These are phyloP conservation scores for Ascochyta pisi DNA, from an alignment of 2,329 filamentous ascomycete species.

Conservation along the genomic window DNA sequence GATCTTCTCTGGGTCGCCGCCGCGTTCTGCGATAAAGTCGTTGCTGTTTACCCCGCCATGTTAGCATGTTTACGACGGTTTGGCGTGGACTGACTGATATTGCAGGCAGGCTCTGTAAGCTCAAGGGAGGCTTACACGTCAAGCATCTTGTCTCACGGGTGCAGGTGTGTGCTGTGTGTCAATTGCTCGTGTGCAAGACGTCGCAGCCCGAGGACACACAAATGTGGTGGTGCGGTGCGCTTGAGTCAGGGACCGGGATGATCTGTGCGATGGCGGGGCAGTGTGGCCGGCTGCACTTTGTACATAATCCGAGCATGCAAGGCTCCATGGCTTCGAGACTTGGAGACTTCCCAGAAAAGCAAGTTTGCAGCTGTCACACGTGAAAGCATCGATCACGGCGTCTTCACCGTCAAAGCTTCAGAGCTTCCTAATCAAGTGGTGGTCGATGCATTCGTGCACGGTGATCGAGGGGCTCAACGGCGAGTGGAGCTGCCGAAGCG, in stretches of 20 bases:
- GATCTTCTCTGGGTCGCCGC: conserved; percentile 89
- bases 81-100: neutral
- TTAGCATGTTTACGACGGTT: conserved; percentile 17
- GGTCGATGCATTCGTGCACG: conserved; percentile 31
- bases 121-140: conserved; percentile 37
- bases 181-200: conserved; percentile 25
- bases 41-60: conserved; percentile 46
- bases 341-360: conserved; percentile 34
- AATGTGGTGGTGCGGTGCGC: conserved; percentile 23
- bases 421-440: conserved; percentile 44
- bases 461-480: conserved; percentile 19
- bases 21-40: conserved; percentile 73
- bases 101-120: neutral
- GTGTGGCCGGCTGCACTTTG: conserved; percentile 15
- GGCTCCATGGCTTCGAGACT: conserved; percentile 15
- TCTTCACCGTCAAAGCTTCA: conserved; percentile 42
- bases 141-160: conserved; percentile 35
- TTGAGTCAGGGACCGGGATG: conserved; percentile 36
- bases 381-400: conserved; percentile 38
- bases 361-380: conserved; percentile 23
- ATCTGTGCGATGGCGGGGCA: conserved; percentile 32
- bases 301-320: conserved; percentile 1
- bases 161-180: conserved; percentile 8
- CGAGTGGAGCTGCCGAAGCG: conserved; percentile 11
- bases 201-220: conserved; percentile 20